Base-by-base conservation (phyloP, 2,329 filamentous ascomycete species). In the Aspergillus udagawae region DNA sequence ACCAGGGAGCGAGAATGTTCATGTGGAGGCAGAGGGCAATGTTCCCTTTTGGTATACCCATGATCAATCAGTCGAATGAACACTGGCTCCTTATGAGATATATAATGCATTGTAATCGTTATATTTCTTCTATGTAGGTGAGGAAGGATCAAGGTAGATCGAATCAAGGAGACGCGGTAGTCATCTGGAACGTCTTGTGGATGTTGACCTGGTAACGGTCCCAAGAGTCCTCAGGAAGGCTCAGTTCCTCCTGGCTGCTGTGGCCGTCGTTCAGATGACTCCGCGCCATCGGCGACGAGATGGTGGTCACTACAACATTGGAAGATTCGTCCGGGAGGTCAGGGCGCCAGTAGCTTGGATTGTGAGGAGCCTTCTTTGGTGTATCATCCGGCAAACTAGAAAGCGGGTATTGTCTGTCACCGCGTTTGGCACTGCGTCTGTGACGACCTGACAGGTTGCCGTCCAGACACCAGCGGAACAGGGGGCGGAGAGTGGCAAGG, bases 401-500 rank as follows among this genome's bases (percentile, higher is more conserved):
- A 14, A 47, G 44, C 5, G 44, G 44, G 12, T 47, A 47, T 25
- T 23, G 44, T 23, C 44, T 23, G 21, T 17, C 12, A 10, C 12
- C 27, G 44, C 9, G 44, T 7, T 23, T 47, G 21, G 10, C 10
- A 23, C 44, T 27, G 44, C 44, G 44, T 47, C 44, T 23, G 21
- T 6, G 8, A 12, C 17, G 42, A 12, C 8, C 42, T 10, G 42
- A 21, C 10, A 17, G 21, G 44, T 23, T 47, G 44, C 44, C 23
- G 23, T 47, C 44, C 44, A 47, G 44, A 23, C 17, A 47, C 44
- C 44, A 47, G 44, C 68, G 75, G 38, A 81, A 64, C 0, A 82
- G 68, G 0, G 80, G 80, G 1, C 78, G 75, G 1, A 81, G 66
- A 2, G 79, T 70, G 38, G 63, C 65, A 7, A 71, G 64, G 53